Evolutionary conservation across 768 basidiomycete species (phyloP), one percentile per base, ranked within the genome.

Genomic region (Dioszegia crocea): DNA sequence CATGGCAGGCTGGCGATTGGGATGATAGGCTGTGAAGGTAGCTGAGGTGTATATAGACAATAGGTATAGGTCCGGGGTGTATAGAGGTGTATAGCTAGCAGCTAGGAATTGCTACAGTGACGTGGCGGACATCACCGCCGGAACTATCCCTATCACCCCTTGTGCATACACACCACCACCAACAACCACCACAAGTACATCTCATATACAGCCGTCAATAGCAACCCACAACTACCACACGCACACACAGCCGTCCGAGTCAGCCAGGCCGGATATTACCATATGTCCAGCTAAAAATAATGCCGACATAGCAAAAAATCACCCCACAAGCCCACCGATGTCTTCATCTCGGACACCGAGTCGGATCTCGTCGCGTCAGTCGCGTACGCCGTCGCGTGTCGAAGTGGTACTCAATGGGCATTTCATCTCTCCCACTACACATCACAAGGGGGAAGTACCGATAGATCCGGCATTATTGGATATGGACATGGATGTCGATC

Each of bases 381-480:
- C 52, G n/a, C 41, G 43, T 8, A 56, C 54, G 5, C 54, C 54
- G 8, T 56, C 54, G 9, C 54, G 54, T 31, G 51, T 40, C 26
- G 26, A 23, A 23, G 47, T n/a, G 17, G 45, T 23, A 10, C 2
- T 31, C 26, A 45, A 30, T 6, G 44, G 54, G 30, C 43, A 45
- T 21, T 44, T 45, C 26, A 17, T 56, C 39, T 43, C 29, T 6
- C 41, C 54, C 14, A 3, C 54, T 29, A 21, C 29, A n/a, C 43
- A 54, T 19, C 33, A 17, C 3, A 45, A 30, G 40, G 54, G 54
- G 21, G 52, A 59, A 17, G 47, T 54, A 11, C 45, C 51, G 14
- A 59, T 63, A 47, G 57, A 63, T 31, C 57, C 61, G 9, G 61
- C 24, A 21, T 43, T 63, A n/a, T 29, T 63, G n/a, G 61, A 30